Conservation (phyloP, 2,329 filamentous ascomycete species). For the Penicillium sp. region DNA sequence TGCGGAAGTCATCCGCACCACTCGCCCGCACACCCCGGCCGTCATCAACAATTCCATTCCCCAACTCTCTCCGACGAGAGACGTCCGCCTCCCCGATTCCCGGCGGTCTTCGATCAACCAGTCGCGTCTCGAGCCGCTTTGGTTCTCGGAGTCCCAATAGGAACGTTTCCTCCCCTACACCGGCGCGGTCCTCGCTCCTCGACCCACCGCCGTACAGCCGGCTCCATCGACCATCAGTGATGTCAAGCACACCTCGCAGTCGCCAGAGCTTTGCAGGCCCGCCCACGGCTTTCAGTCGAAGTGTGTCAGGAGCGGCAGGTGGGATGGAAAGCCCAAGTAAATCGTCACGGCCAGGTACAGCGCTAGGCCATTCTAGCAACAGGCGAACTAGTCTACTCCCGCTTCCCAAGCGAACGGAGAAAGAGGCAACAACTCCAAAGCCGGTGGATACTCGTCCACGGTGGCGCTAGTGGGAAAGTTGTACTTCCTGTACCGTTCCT, state of each 20-base stretch:
- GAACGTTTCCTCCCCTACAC: slow-evolving; percentile 27
- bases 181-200: slow-evolving; percentile 28
- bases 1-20: slow-evolving; percentile 33
- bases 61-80: slow-evolving; percentile 43
- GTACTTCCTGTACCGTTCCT: neutral
- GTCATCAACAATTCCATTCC: slow-evolving; percentile 41
- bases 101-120: slow-evolving; percentile 28
- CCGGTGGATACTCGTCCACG: slow-evolving; percentile 35
- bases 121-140: slow-evolving; percentile 35
- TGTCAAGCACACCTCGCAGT: slow-evolving; percentile 35
- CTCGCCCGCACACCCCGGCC: slow-evolving; percentile 32
- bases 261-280: slow-evolving; percentile 40
- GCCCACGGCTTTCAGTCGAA: slow-evolving; percentile 27
- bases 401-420: slow-evolving; percentile 33
- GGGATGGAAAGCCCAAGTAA: slow-evolving; percentile 29
- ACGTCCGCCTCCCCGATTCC: slow-evolving; percentile 41
- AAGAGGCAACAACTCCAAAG: slow-evolving; percentile 25
- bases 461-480: slow-evolving; percentile 30
- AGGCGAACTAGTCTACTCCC: slow-evolving; percentile 43
- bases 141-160: slow-evolving; percentile 33
- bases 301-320: slow-evolving; percentile 23
- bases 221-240: slow-evolving; percentile 29
- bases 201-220: slow-evolving; percentile 45
- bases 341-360: slow-evolving; percentile 36
- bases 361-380: slow-evolving; percentile 39